Evolutionary conservation across 306 rosid species (phyloP), one percentile per base, ranked within the genome.

Genomic region (Arachis hypogaea): DNA sequence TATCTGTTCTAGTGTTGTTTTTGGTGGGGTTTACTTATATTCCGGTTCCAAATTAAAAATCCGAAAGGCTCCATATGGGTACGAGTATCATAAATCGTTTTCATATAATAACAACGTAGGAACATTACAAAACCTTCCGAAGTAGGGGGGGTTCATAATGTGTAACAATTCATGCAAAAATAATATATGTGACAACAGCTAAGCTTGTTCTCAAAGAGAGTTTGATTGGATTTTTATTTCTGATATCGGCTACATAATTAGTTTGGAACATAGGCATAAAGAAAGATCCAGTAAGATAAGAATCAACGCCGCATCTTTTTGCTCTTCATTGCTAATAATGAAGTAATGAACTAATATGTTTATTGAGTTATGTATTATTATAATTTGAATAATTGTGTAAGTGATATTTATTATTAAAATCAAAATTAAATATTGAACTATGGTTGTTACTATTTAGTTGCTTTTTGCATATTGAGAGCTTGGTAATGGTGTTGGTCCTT

Each of bases 41-140:
- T 61, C 41, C 58, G 4, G 18, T 11, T 41, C 58, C 36, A 33
- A 33, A 33, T 22, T 22, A 49, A 11, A 1, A 36, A 41, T 50
- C 64, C 64, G 68, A 42, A 69, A 61, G 47, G 7, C 50, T 69
- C 68, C 64, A 63, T 55, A 63, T 55, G 72, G 51, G 58, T 42
- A 59, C 2, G 50, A 52, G 65, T 41, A 52, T 60, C 6, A 43
- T 7, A 56, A 38, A 56, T 72, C 43, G 51, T 65, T 79, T 66
- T 62, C 75, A 42, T n/a, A 59, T 59, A 58, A 73, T 51, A 73
- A 50, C 6, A 78, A 57, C 68, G 46, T 28, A 22, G 54, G 5
- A 33, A 71, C 59, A 4, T 6, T 44, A 36, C 61, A 80, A 62
- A 80, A 54, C 42, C 14, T 52, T 45, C 29, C 68, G 44, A 51